phyloP scores from a whole-genome alignment of 805 yeast species.

The Kockiozyma suomiensis region DNA sequence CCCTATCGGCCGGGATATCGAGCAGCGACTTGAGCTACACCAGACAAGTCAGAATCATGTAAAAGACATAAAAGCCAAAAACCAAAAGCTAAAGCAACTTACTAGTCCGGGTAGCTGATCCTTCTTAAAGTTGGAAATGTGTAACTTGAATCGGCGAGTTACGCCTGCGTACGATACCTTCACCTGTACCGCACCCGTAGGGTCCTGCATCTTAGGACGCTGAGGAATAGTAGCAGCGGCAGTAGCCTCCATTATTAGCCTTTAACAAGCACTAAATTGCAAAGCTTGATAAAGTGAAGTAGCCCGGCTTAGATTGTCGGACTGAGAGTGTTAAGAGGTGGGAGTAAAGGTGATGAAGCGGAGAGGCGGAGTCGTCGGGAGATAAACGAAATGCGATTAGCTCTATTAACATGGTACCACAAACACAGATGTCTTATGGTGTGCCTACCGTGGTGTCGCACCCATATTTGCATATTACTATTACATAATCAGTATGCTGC shows the following conservation, averaged over 20 bases:
- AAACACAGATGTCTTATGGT: too few relatives aligned
- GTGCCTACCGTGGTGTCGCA: not conserved
- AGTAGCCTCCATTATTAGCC: not conserved
- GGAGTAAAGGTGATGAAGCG: not conserved
- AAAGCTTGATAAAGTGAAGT: not conserved
- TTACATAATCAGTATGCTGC: too few relatives aligned
- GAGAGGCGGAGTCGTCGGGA: not conserved
- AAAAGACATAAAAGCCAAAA: not conserved
- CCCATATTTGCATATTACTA: not conserved
- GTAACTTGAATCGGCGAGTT: conserved; percentile 26
- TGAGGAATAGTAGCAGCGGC: not conserved
- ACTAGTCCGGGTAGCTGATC: conserved; percentile 10
- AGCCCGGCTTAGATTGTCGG: not conserved
- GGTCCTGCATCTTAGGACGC: conserved; percentile 4
- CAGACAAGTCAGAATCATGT: not conserved
- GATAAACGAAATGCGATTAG: not conserved
- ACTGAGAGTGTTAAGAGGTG: too few relatives aligned
- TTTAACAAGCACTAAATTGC: not conserved
- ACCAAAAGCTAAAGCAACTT: not conserved
- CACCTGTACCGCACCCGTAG: conserved; percentile 18
- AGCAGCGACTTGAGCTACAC: conserved; percentile 26
- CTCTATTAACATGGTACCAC: too few relatives aligned
- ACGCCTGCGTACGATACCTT: conserved; percentile 22
- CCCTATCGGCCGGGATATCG: conserved; percentile 13
- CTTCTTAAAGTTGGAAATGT: conserved; percentile 8